Base-by-base conservation (phyloP, 1,139 yeast genomes). In the Saccharomyces hybrid region DNA sequence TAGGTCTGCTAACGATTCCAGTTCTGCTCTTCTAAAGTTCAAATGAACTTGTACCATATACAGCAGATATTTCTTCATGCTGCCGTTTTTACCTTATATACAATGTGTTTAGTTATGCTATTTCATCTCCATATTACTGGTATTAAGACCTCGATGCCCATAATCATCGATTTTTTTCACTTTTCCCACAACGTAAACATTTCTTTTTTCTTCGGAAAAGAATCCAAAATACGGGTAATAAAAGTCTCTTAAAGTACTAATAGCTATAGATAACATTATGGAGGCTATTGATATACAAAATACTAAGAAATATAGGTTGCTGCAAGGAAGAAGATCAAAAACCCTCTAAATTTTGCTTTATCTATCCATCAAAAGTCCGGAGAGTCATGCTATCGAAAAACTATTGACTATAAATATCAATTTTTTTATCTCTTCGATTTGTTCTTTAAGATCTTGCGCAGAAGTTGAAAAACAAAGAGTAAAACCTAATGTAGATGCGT, bases 41-140 rank as follows among this genome's bases (percentile, higher is more conserved):
- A 87, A 83, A 67, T 88, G 89, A 51, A 85, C 81, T 70, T 91
- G 97, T 5, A 97, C 96, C 68, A 93, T 78, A 68, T 86, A 82
- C 47, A 93, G 76, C 57, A 93, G 71, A 69, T 89, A 93, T 56
- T 79, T 77, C 50, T 63, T 65, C 27, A 48, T 48, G 20, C 4
- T 38, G 44, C 26, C 20, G n/a, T 6, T 20, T 38, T 11, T 38
- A 16, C 13, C 25, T 25, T 38, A 38, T 38, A 8, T 38, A 38
- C 25, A 11, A 9, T 38, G 25, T 38, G 20, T 11, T 20, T 38
- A 38, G 11, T 38, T 38, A 38, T 14, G 25, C 25, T 16, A 38
- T 11, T 16, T 20, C 25, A 13, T 13, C 5, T 20, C 26, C 44
- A 16, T 38, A 38, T 38, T 8, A 7, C 7, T 5, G 3, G 7